phyloP scores from a whole-genome alignment of 768 basidiomycete genomes.

The Naganishia onofrii region DNA sequence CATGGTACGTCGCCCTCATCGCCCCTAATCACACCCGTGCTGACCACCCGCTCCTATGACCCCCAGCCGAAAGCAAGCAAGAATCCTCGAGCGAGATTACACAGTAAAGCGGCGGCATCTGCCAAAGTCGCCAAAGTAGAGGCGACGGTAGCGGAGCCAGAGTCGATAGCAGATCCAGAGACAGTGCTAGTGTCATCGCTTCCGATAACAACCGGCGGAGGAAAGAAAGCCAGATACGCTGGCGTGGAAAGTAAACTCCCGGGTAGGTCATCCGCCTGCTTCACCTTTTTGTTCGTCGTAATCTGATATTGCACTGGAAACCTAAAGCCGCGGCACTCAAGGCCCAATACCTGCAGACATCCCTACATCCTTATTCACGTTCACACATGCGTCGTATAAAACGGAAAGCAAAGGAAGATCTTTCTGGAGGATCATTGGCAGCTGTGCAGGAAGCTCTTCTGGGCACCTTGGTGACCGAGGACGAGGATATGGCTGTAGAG shows the following conservation, averaged over 20 bases:
- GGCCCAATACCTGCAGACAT: conserved; percentile 15
- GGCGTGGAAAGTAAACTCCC: conserved; percentile 9
- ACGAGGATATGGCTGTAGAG: conserved; percentile 1
- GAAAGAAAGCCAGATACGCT: conserved; percentile 6
- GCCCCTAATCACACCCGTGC: not conserved
- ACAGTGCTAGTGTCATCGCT: too few relatives aligned
- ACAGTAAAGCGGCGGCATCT: conserved; percentile 44
- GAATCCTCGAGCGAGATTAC: conserved; percentile 25
- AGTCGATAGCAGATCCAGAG: conserved; percentile 32
- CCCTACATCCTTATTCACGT: conserved; percentile 2
- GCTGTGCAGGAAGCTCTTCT: conserved; percentile 35
- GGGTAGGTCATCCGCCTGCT: not conserved
- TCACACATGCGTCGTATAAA: conserved; percentile 39
- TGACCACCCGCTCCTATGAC: not conserved
- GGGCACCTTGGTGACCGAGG: conserved; percentile 28
- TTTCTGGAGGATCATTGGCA: conserved; percentile 38
- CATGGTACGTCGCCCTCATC: not conserved
- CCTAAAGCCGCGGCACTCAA: not conserved
- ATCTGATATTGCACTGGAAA: not conserved
- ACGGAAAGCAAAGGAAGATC: conserved; percentile 40
- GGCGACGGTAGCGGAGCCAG: conserved; percentile 46
- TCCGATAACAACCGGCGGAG: not conserved
- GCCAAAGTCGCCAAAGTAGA: conserved; percentile 49
- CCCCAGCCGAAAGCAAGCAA: conserved; percentile 30
- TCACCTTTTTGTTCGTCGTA: not conserved